Percentiles rank a stretch among this genome's conserved stretches.
Conservation (phyloP, 768 basidiomycete species). For the Lentinula lateritia region DNA sequence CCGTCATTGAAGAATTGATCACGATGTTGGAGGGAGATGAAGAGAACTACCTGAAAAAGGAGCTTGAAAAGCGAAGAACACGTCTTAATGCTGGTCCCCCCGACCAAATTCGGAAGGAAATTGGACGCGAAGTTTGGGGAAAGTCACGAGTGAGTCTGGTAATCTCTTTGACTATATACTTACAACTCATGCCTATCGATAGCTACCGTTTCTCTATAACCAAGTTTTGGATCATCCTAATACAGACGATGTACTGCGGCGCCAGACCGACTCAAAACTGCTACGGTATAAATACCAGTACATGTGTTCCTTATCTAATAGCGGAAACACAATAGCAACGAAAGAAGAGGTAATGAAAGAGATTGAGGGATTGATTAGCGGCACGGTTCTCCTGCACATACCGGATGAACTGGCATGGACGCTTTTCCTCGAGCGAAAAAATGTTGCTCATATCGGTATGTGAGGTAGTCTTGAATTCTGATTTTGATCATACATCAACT, state of each 20-base stretch:
- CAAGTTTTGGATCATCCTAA: constrained; percentile 79
- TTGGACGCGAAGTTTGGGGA: constrained; percentile 59
- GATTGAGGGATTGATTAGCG: constrained; percentile 67
- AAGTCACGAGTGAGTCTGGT: constrained; percentile 46
- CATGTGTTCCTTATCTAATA: constrained; percentile 53
- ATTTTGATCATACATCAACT: background rate
- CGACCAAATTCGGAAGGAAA: constrained; percentile 54
- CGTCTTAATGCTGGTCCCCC: constrained; percentile 65
- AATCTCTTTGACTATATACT: background rate
- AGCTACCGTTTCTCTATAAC: constrained; percentile 71
- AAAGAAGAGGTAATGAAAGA: constrained; percentile 52
- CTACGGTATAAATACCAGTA: constrained; percentile 58
- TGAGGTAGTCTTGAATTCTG: constrained; percentile 17
- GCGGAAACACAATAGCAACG: constrained; percentile 22
- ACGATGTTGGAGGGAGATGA: constrained; percentile 61
- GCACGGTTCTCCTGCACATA: constrained; percentile 69
- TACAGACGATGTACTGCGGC: constrained; percentile 76
- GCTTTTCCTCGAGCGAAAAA: constrained; percentile 66
- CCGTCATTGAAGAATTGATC: constrained; percentile 68
- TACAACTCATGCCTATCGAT: constrained; percentile 10
- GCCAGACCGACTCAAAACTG: constrained; percentile 70
- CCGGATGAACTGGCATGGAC: constrained; percentile 83
- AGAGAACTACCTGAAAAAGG: constrained; percentile 46
- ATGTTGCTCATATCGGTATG: constrained; percentile 61
- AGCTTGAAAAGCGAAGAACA: constrained; percentile 73